These are phyloP conservation scores for Metschnikowia kunwiensis DNA, from an alignment of 805 yeast genomes.

Conservation along the genomic window DNA sequence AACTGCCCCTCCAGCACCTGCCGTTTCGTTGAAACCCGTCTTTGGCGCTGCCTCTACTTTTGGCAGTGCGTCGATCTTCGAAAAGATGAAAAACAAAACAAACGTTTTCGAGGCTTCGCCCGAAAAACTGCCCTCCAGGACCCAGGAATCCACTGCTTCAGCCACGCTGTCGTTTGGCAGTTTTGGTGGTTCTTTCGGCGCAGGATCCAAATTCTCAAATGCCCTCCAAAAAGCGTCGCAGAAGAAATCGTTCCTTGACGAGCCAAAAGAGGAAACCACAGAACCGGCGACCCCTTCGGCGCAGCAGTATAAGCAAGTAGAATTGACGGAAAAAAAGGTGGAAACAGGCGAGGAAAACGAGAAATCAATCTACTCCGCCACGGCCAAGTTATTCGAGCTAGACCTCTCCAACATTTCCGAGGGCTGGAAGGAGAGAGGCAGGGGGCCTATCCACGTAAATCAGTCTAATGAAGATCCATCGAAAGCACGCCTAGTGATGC, in stretches of 20 bases:
- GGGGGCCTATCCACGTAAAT: conserved; percentile 84
- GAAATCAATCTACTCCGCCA: conserved; percentile 58
- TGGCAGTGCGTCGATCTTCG: conserved; percentile 29
- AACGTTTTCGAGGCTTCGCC: conserved; percentile 24
- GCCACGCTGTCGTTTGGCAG: conserved; percentile 15
- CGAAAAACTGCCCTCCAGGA: conserved; percentile 1
- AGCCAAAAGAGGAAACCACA: conserved; percentile 22
- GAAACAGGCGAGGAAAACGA: conserved; percentile 93
- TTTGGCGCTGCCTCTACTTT: conserved; percentile 44
- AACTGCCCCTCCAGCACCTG: background rate
- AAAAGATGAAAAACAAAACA: conserved; percentile 23
- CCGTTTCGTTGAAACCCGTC: conserved; percentile 21
- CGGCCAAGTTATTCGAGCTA: conserved; percentile 75
- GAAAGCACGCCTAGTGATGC: conserved; percentile 76
- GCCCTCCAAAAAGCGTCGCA: conserved; percentile 53
- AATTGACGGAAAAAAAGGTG: conserved; percentile 51
- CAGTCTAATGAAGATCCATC: conserved; percentile 32
- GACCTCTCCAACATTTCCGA: conserved; percentile 60
- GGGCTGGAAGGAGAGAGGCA: conserved; percentile 97
- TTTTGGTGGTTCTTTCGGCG: conserved; percentile 39
- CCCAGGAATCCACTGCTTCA: conserved; percentile 3
- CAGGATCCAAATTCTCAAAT: conserved; percentile 46
- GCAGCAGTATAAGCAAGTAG: conserved; percentile 53
- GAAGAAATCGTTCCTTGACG: conserved; percentile 59
- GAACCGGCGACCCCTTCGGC: conserved; percentile 21